A percentile compares a stretch with the other conserved stretches of the same genome.
Evolutionary conservation across 495 filamentous ascomycete genomes (phyloP).

Genomic region (Xylaria sp.): DNA sequence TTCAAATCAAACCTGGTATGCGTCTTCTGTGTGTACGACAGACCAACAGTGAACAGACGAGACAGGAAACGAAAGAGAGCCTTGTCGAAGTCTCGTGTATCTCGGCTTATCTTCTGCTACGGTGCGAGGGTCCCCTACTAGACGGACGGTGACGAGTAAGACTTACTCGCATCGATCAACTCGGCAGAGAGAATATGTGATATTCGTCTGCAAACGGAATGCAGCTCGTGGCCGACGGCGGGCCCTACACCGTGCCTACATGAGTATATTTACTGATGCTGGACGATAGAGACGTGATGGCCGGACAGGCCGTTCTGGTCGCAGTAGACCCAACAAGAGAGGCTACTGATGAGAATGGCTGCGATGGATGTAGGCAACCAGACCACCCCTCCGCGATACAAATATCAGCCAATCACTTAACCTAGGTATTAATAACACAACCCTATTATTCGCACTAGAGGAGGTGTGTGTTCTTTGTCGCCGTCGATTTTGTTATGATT

Average conservation of each 20-base stretch:
- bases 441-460: background rate
- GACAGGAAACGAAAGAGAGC: background rate
- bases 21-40: too few relatives aligned
- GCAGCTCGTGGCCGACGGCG: background rate
- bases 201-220: background rate
- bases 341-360: background rate
- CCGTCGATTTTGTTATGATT: background rate
- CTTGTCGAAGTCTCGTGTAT: background rate
- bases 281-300: background rate
- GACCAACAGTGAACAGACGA: background rate
- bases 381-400: background rate
- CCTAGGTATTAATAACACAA: background rate
- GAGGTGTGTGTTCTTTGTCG: background rate
- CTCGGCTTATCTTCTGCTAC: background rate
- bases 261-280: background rate
- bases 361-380: background rate
- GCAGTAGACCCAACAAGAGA: background rate
- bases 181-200: background rate
- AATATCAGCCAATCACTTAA: background rate
- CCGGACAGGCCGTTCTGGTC: background rate
- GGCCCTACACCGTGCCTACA: background rate
- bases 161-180: background rate
- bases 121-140: background rate
- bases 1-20: background rate
- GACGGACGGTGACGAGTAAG: background rate